Percentiles rank a stretch among this genome's conserved stretches.
These are phyloP conservation scores for Heimioporus retisporus DNA, from an alignment of 1,284 basidiomycete species.

Conservation along the genomic window DNA sequence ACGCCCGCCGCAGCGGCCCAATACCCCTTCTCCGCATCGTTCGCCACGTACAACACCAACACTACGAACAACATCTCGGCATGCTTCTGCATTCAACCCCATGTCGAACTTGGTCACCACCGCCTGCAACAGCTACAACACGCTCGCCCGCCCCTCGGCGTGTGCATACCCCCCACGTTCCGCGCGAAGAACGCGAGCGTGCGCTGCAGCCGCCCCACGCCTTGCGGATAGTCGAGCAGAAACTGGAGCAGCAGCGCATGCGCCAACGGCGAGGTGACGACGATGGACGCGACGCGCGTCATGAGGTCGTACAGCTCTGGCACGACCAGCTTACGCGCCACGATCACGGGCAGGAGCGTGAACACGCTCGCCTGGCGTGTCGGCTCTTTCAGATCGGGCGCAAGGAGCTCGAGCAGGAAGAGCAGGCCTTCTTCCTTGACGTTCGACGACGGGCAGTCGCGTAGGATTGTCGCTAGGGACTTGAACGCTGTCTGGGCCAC, in stretches of 20 bases:
- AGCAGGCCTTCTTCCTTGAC: constrained; percentile 93
- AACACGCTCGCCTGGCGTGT: constrained; percentile 92
- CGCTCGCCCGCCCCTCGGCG: constrained; percentile 52
- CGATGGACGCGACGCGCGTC: constrained; percentile 94
- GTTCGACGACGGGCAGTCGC: constrained; percentile 84
- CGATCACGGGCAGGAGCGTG: constrained; percentile 92
- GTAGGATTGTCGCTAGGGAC: constrained; percentile 87
- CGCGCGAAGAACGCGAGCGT: constrained; percentile 96
- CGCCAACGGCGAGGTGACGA: constrained; percentile 94
- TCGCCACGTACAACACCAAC: constrained; percentile 93
- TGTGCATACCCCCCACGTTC: constrained; percentile 90
- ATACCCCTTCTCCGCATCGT: constrained; percentile 93
- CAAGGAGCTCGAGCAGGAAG: constrained; percentile 87
- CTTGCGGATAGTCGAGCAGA: constrained; percentile 98
- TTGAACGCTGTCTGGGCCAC: constrained; percentile 92
- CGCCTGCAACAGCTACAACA: constrained; percentile 86
- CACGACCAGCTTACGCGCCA: constrained; percentile 92
- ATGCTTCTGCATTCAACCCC: constrained; percentile 81
- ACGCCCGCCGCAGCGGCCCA: constrained; percentile 89
- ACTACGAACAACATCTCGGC: constrained; percentile 94
- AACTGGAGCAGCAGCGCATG: constrained; percentile 96
- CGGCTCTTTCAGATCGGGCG: constrained; percentile 96
- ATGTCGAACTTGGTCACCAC: constrained; percentile 90
- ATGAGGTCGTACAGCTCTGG: constrained; percentile 99
- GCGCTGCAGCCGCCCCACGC: constrained; percentile 88